Evolutionary conservation across 208 protist genomes (phyloP).

Genomic region (Leishmania lainsoni): DNA sequence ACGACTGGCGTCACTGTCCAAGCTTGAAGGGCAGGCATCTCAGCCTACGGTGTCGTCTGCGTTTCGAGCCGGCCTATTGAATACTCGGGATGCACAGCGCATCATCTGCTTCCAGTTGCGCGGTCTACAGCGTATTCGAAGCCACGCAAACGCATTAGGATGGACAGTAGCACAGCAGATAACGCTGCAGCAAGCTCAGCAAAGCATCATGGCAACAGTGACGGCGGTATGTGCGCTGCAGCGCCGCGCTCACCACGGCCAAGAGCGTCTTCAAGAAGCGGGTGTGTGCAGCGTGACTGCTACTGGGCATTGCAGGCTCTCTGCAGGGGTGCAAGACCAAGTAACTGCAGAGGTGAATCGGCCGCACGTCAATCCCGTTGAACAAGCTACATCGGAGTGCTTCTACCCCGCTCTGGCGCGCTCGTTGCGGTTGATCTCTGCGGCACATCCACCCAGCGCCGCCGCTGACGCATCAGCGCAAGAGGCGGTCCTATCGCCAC

Average conservation of each 20-base stretch:
- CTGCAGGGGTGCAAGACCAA: neutral
- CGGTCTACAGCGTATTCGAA: slow-evolving; percentile 7
- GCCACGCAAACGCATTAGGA: slow-evolving; percentile 11
- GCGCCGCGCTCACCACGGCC: neutral
- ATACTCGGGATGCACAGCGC: neutral
- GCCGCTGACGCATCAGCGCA: neutral
- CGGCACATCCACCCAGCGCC: neutral
- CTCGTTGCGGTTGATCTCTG: neutral
- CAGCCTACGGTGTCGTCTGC: neutral
- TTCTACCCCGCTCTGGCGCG: slow-evolving; percentile 24
- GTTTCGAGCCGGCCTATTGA: neutral
- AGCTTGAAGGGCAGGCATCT: neutral
- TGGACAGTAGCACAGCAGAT: slow-evolving; percentile 30
- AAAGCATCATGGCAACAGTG: neutral
- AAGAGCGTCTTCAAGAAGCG: neutral
- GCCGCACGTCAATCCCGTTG: neutral
- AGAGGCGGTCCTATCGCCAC: neutral
- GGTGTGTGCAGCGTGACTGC: neutral
- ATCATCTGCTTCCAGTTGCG: slow-evolving; percentile 28
- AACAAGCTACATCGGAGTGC: slow-evolving; percentile 19
- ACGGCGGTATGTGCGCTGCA: slow-evolving; percentile 1
- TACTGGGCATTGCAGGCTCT: neutral
- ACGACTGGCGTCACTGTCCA: neutral
- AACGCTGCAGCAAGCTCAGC: slow-evolving; percentile 2
- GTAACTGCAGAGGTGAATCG: neutral